Conservation (phyloP, 768 basidiomycete species). For the Auricularia heimuer region DNA sequence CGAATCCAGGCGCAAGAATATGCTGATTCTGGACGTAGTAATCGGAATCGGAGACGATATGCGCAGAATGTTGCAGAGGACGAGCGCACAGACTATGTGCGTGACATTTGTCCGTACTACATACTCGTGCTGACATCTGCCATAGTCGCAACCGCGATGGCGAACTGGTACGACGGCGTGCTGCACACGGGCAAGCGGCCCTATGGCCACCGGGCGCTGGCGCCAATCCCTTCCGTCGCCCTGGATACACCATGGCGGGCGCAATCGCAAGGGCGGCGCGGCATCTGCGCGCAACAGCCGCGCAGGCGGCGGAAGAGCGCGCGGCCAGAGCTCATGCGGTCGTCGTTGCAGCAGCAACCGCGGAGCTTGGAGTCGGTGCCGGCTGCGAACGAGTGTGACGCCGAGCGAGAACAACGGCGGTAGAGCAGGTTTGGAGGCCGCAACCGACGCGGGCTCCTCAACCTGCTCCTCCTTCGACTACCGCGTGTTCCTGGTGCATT, state of each 20-base stretch:
- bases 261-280: constrained; percentile 6
- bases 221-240: constrained; percentile 85
- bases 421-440: no score
- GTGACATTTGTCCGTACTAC: neutral
- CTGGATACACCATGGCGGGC: constrained; percentile 46
- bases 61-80: constrained; percentile 92
- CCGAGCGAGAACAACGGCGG: no score
- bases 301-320: constrained; percentile 49
- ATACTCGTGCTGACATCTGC: no score
- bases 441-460: no score
- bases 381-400: neutral
- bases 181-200: constrained; percentile 91
- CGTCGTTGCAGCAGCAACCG: neutral
- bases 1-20: neutral
- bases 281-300: constrained; percentile 14
- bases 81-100: constrained; percentile 79
- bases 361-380: neutral
- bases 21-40: constrained; percentile 30
- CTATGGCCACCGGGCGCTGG: constrained; percentile 91
- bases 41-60: constrained; percentile 78
- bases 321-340: constrained; percentile 24
- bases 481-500: no score
- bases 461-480: no score
- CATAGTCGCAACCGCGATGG: constrained; percentile 81
- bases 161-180: constrained; percentile 87